Evolutionary conservation across 306 rosid genomes (phyloP), one percentile per base, ranked within the genome.

Genomic region (Fagus crenata): DNA sequence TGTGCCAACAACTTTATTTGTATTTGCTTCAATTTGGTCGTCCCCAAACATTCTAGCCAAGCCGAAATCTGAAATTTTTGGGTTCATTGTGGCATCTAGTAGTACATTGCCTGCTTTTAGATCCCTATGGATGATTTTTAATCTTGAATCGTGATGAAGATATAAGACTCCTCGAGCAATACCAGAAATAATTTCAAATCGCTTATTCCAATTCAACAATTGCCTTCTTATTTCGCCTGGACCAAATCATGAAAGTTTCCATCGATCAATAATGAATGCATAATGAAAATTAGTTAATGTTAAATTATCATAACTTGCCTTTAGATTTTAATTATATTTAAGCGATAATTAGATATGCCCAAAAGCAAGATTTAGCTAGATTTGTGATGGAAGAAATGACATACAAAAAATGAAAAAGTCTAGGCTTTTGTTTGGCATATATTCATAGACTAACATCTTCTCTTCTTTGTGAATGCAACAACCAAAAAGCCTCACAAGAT

Each of bases 341-440:
- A 46, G 51, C 11, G 11, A 9, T 46, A 46, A 13, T 9, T n/a
- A n/a, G n/a, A n/a, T n/a, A n/a, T n/a, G 51, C 51, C 11, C 4
- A 1, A 59, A 59, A 5, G 46, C 18, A 39, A 1, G 51, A 46
- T 7, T 46, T 9, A 46, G 51, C 11, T 17, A 37, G 1, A 67
- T 37, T 6, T 67, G 7, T 67, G 51, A 2, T 15, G 43, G 8
- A n/a, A 17, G 8, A 31, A 13, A 6, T 60, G 11, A 7, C 89
- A 6, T 73, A 83, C 89, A 73, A 4, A 86, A 86, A 17, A 81
- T 65, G 12, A 83, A 75, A 18, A 46, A n/a, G 73, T 83, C 83
- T 81, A 86, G 77, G 72, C 87, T 83, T 83, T 78, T 77, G 69
- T 86, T 86, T 39, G 83, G 64, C 89, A 80, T 83, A 74, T 74